Evolutionary conservation across 371 early-diverging fungal species (phyloP).

Genomic region (Mucor circinelloides): DNA sequence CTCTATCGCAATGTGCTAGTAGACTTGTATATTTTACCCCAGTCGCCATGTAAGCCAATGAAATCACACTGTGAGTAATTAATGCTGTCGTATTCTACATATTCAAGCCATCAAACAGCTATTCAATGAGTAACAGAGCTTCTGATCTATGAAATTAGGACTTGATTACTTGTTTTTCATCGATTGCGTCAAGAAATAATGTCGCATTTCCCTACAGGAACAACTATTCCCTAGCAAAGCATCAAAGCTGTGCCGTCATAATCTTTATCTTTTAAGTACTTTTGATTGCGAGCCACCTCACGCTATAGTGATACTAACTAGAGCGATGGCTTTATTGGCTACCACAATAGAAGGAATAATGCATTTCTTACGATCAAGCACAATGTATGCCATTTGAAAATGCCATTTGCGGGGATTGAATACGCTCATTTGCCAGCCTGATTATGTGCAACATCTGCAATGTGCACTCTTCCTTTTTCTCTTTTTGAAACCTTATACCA

Average conservation of each 20-base stretch:
- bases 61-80: not conserved
- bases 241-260: not conserved
- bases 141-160: no score
- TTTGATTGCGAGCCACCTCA: not conserved
- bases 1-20: not conserved
- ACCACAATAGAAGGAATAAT: no score
- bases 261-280: not conserved
- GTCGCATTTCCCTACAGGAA: not conserved
- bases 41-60: conserved; percentile 1
- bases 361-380: no score
- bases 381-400: no score
- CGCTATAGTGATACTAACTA: no score
- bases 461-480: not conserved
- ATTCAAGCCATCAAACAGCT: not conserved
- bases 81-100: not conserved
- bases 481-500: not conserved
- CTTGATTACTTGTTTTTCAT: not conserved
- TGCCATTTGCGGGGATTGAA: not conserved
- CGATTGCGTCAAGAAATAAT: no score
- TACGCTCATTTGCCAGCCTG: not conserved
- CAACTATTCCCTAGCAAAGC: not conserved
- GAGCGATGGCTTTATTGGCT: no score
- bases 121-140: not conserved
- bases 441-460: not conserved
- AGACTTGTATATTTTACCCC: not conserved